Evolutionary conservation across 2,329 filamentous ascomycete genomes (phyloP), one percentile per base, ranked within the genome.

Genomic region (Fusarium hostae): DNA sequence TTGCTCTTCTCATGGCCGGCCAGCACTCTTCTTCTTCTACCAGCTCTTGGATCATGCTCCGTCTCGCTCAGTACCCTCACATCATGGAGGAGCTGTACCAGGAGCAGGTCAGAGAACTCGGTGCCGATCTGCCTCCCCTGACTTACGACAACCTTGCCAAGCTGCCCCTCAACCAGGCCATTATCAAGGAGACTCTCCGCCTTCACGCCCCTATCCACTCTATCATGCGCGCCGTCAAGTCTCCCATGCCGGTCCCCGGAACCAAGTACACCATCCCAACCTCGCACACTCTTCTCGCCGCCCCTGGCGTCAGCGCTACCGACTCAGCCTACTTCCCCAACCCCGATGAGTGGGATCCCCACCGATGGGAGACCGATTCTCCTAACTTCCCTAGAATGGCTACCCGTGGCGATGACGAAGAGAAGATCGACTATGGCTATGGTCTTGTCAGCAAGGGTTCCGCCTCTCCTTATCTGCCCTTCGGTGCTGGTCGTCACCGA

Each of bases 151-250:
- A 92, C 72, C 87, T 98, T 20, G 86, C 91, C 74, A 92, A 91
- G 81, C 88, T 98, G 37, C 90, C 94, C 52, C 89, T 98, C 24
- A 93, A 97, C 85, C 87, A 91, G 76, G 92, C 94, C 76, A 91
- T 97, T 71, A 88, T 98, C 83, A 96, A 95, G 84, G 95, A 98
- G 83, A 97, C 95, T 5, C 91, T 98, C 41, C 92, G 95, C 70
- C 86, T 98, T 20, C 93, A 98, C 81, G 92, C 94, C 2, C 95
- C 95, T 2, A 98, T 98, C 78, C 95, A 98, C 87, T 96, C 93
- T 55, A 97, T 98, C 78, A 89, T 98, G 87, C 94, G 95, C 76
- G 92, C 93, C 76, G 95, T 97, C 81, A 97, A 95, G 85, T 89
- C 90, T 73, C 94, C 95, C 65, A 94, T 98, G 88, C 88, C 90